A percentile compares a stretch with the other conserved stretches of the same genome.
phyloP scores from a whole-genome alignment of 2,329 filamentous ascomycete genomes.

The Xylariaceae sp. region DNA sequence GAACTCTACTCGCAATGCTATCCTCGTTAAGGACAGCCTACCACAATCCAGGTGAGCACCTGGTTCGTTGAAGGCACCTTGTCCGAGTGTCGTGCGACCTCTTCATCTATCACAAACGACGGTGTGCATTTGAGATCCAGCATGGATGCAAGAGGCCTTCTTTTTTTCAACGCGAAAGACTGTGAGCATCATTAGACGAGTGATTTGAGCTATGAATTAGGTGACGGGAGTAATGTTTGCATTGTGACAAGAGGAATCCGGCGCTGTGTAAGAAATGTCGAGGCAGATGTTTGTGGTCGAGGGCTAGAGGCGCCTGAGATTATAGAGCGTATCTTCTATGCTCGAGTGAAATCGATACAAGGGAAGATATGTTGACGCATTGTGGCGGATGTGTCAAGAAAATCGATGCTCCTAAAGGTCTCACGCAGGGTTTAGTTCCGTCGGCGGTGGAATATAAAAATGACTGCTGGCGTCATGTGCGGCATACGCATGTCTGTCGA shows the following conservation, averaged over 20 bases:
- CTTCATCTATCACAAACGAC: background rate
- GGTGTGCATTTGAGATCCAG: background rate
- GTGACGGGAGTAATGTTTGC: conserved; percentile 10
- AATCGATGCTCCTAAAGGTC: conserved; percentile 20
- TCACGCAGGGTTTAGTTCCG: conserved; percentile 16
- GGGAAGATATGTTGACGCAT: conserved; percentile 23
- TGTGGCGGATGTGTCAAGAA: conserved; percentile 28
- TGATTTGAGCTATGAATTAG: conserved; percentile 4
- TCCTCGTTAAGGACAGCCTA: background rate
- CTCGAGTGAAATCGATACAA: conserved; percentile 22
- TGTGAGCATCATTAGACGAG: conserved; percentile 9
- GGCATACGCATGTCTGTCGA: conserved; percentile 22
- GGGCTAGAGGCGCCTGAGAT: conserved; percentile 8
- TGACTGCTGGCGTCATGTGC: conserved; percentile 17
- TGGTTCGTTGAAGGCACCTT: background rate
- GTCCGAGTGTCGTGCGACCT: background rate
- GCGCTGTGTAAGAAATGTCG: conserved; percentile 21
- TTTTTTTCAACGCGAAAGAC: conserved; percentile 7
- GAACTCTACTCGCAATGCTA: conserved; percentile 1
- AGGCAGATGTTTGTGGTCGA: conserved; percentile 14
- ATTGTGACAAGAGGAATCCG: conserved; percentile 19
- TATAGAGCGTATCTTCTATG: conserved; percentile 22
- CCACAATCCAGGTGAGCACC: background rate
- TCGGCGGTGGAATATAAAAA: conserved; percentile 20
- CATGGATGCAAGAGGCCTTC: background rate